A percentile compares a stretch with the other conserved stretches of the same genome.
phyloP scores from a whole-genome alignment of 805 yeast species.

The Tanozyma kutaoensis region DNA sequence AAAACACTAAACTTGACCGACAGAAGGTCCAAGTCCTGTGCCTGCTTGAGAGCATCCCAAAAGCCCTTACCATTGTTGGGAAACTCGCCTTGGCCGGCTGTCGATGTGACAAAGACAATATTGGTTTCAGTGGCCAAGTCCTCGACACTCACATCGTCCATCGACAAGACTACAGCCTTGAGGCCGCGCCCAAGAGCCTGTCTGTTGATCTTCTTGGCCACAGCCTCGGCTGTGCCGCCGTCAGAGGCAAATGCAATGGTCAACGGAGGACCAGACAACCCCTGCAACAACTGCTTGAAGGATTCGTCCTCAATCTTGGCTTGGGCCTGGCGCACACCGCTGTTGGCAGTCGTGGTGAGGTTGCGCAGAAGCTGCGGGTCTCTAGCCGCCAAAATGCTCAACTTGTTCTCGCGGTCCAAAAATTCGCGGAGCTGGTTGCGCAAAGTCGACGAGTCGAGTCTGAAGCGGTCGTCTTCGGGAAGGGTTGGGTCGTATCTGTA shows the following conservation, averaged over 20 bases:
- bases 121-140: constrained; percentile 62
- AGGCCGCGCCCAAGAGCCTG: constrained; percentile 75
- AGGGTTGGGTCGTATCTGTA: constrained; percentile 69
- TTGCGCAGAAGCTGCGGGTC: constrained; percentile 70
- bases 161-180: constrained; percentile 48
- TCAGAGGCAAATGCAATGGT: constrained; percentile 82
- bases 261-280: constrained; percentile 84
- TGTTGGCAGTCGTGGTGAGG: constrained; percentile 46
- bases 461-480: constrained; percentile 47
- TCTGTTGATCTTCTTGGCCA: constrained; percentile 67
- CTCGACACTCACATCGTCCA: constrained; percentile 63
- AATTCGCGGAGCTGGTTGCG: constrained; percentile 66
- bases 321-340: constrained; percentile 41
- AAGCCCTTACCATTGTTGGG: constrained; percentile 70
- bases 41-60: constrained; percentile 57
- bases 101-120: constrained; percentile 56
- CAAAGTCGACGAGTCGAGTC: constrained; percentile 73
- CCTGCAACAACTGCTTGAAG: constrained; percentile 63
- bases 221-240: constrained; percentile 75
- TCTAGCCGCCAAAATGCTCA: constrained; percentile 59
- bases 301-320: constrained; percentile 63
- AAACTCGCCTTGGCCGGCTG: constrained; percentile 82
- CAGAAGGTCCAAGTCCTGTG: constrained; percentile 54
- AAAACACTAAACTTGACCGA: constrained; percentile 47
- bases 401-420: constrained; percentile 80